Percentiles rank a stretch among this genome's conserved stretches.
phyloP scores from a whole-genome alignment of 306 rosid species.

The Quercus agrifolia region DNA sequence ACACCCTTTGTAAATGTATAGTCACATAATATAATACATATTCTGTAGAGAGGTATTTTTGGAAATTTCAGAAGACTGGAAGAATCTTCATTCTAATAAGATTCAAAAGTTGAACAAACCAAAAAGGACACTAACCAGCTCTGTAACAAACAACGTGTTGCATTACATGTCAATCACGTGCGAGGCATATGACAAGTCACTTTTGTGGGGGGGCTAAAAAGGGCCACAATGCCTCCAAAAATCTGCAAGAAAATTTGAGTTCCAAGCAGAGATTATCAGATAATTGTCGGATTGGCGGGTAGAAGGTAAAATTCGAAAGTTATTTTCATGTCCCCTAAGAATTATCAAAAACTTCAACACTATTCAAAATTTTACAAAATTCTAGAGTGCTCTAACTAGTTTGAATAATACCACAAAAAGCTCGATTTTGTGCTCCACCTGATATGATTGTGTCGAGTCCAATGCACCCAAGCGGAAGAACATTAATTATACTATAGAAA shows the following conservation, averaged over 20 bases:
- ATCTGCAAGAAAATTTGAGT: conserved; percentile 9
- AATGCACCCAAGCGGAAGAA: too few species aligned
- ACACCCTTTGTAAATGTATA: not conserved
- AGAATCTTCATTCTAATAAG: not conserved
- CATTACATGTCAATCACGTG: conserved; percentile 30
- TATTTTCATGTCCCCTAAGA: too few species aligned
- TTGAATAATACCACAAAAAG: too few species aligned
- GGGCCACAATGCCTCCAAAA: conserved; percentile 1
- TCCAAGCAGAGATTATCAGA: too few species aligned
- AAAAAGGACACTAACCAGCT: conserved; percentile 13
- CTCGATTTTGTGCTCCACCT: too few species aligned
- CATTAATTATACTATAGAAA: too few species aligned
- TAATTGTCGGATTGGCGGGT: too few species aligned
- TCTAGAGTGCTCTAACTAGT: too few species aligned
- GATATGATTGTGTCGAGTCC: too few species aligned
- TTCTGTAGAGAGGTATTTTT: conserved; percentile 15
- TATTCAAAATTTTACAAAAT: too few species aligned
- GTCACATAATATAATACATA: not conserved
- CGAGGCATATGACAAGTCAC: conserved; percentile 1
- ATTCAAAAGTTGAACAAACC: conserved; percentile 20
- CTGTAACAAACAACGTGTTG: conserved; percentile 5
- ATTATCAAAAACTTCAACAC: too few species aligned
- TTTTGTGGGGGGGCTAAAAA: conserved; percentile 16
- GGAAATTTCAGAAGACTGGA: conserved; percentile 6
- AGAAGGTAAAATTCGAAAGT: too few species aligned